Conservation (phyloP, 345 rosid species). For the Gynandropsis gynandra region DNA sequence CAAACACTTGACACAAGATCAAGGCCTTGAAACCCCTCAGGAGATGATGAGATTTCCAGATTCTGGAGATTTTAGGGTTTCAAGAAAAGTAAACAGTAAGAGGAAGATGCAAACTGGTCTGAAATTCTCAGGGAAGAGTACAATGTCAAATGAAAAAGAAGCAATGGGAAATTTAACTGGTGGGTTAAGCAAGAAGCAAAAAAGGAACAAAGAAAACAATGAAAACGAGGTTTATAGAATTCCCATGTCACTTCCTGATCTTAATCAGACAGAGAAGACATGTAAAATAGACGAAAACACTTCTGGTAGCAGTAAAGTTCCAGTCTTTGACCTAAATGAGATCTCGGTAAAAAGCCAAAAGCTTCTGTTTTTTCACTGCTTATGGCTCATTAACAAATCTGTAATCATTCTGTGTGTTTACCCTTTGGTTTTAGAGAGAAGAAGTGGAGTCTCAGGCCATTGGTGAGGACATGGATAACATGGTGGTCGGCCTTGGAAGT, state of each 20-base stretch:
- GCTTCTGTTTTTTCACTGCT: slow-evolving; percentile 1
- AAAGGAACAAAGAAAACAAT: slow-evolving; percentile 17
- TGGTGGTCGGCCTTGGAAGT: slow-evolving; percentile 30
- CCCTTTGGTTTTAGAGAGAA: slow-evolving; percentile 45
- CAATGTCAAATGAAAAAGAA: slow-evolving; percentile 24
- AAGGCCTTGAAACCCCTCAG: slow-evolving; percentile 21
- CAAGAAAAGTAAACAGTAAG: slow-evolving; percentile 24
- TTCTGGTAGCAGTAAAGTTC: slow-evolving; percentile 23
- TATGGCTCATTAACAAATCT: slow-evolving; percentile 1
- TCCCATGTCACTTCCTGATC: slow-evolving; percentile 25
- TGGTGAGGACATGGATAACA: slow-evolving; percentile 37
- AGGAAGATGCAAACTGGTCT: slow-evolving; percentile 26
- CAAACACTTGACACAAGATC: slow-evolving; percentile 45
- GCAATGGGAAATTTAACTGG: slow-evolving; percentile 17
- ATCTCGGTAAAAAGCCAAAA: slow-evolving; percentile 54
- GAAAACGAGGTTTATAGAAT: slow-evolving; percentile 23
- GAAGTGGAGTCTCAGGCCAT: slow-evolving; percentile 54
- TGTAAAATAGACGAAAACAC: slow-evolving; percentile 36
- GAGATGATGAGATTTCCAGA: slow-evolving; percentile 16
- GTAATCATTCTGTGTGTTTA: slow-evolving; percentile 15
- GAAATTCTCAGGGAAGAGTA: slow-evolving; percentile 15
- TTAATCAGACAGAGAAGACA: slow-evolving; percentile 34
- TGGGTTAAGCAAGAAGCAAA: slow-evolving; percentile 37
- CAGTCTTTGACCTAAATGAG: slow-evolving; percentile 73
- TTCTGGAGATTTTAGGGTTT: slow-evolving; percentile 20